Evolutionary conservation across 768 basidiomycete genomes (phyloP).

Genomic region (Lentinula boryana): DNA sequence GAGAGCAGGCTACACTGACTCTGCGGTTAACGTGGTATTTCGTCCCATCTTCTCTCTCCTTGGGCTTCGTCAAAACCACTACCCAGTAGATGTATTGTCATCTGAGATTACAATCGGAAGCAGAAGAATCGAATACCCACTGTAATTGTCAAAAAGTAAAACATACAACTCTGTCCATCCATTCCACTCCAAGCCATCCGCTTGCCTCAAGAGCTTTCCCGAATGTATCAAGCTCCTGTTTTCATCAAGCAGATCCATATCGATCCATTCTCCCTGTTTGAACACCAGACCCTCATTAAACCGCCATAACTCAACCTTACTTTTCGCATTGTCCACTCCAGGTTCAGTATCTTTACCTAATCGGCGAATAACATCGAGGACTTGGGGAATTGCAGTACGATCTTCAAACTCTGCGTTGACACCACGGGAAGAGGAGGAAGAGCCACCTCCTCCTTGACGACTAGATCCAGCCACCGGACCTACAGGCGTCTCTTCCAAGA

Average conservation of each 20-base stretch:
- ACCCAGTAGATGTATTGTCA: conserved; percentile 9
- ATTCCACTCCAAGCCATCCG: conserved; percentile 65
- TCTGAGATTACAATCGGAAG: background rate
- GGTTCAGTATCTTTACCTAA: conserved; percentile 86
- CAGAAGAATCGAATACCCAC: conserved; percentile 37
- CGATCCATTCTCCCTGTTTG: conserved; percentile 74
- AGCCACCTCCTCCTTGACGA: background rate
- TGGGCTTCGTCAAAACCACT: conserved; percentile 89
- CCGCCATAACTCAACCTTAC: conserved; percentile 86
- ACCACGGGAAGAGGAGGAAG: background rate
- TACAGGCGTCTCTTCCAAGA: conserved; percentile 65
- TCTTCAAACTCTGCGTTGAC: conserved; percentile 62
- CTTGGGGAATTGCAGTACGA: conserved; percentile 41
- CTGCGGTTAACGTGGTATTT: conserved; percentile 79
- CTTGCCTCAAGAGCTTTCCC: conserved; percentile 77
- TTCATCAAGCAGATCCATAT: conserved; percentile 85
- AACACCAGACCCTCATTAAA: conserved; percentile 76
- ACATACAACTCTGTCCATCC: conserved; percentile 90
- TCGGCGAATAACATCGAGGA: conserved; percentile 80
- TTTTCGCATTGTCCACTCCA: conserved; percentile 78
- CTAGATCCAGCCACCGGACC: background rate
- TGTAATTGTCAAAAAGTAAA: conserved; percentile 91
- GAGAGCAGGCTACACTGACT: conserved; percentile 34
- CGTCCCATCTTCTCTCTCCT: conserved; percentile 67
- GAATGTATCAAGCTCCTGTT: conserved; percentile 80